Evolutionary conservation across 768 basidiomycete genomes (phyloP).

Genomic region (Mycena amicta): DNA sequence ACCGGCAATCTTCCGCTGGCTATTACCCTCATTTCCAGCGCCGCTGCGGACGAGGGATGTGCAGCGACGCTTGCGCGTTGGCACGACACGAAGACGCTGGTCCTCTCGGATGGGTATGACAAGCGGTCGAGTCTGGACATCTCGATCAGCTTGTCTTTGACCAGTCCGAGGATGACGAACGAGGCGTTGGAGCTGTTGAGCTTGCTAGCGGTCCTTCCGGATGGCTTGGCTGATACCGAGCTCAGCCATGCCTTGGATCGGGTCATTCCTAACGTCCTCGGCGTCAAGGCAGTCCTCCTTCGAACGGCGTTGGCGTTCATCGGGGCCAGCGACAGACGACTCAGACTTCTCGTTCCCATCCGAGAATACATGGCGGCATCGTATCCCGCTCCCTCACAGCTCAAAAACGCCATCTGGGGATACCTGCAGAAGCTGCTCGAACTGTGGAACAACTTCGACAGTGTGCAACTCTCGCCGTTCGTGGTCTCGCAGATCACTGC

Average conservation of each 20-base stretch:
- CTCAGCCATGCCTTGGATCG: background rate
- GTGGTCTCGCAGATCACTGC: background rate
- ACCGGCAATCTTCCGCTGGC: constrained; percentile 13
- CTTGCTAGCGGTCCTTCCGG: constrained; percentile 10
- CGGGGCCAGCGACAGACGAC: background rate
- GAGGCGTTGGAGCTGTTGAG: constrained; percentile 4
- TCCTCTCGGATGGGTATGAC: constrained; percentile 11
- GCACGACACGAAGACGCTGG: constrained; percentile 4
- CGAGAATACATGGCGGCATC: background rate
- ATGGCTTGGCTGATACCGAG: constrained; percentile 8
- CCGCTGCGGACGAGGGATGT: constrained; percentile 9
- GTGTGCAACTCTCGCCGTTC: background rate
- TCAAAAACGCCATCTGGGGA: background rate
- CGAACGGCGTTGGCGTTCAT: constrained; percentile 8
- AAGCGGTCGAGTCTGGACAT: constrained; percentile 10
- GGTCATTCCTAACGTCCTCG: constrained; percentile 1
- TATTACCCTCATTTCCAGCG: constrained; percentile 4
- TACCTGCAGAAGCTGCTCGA: constrained; percentile 5
- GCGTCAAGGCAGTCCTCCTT: constrained; percentile 1
- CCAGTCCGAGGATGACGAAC: constrained; percentile 10
- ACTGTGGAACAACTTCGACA: constrained; percentile 4
- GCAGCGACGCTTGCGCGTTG: constrained; percentile 1
- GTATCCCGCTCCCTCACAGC: background rate
- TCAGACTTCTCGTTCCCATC: constrained; percentile 3
- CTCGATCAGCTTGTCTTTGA: constrained; percentile 11